Base-by-base conservation (phyloP, 139 green algal genomes). In the Chlorokybus atmophyticus region DNA sequence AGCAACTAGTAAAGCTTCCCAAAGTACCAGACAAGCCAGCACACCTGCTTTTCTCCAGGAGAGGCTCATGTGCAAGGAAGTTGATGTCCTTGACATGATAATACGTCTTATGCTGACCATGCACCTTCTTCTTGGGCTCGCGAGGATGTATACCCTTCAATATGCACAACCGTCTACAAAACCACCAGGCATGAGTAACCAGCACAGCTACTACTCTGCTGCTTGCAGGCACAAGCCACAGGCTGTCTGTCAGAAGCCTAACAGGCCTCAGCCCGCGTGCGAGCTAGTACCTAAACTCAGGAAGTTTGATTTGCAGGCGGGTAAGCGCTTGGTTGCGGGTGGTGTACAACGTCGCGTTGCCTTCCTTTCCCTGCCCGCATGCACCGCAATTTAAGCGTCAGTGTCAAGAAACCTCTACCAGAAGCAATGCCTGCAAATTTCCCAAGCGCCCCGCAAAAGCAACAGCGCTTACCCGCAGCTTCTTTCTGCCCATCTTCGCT, bases 31-130 rank as follows among this genome's bases (percentile, higher is more conserved):
- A 44, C 14, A 44, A 10, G 14, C 14, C 35, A 44, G 14, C 10
- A 44, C 35, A 52, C 59, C 49, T 60, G 25, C 23, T 17, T 39
- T 85, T 87, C 19, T 86, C 66, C 1, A 99, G 75, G 30, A 98
- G 74, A 2, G 87, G 92, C 75, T 99, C 92, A 55, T 97, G 89
- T 23, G 79, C 60, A 32, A 99, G 74, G 67, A 86, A 99, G 59
- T 82, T 84, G 59, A 99, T 90, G 71, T 97, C 92, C 72, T 95
- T 96, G 24, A 85, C 59, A 60, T 97, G 93, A 73, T 97, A 99
- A 73, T 98, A 99, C 1, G 89, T 98, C 73, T 97, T 97, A 77
- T 93, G 79, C 31, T 79, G 77, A 0, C 91, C 89, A 30, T 88
- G 73, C 17, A 71, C 52, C 70, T 98, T 98, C 68, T 95, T 95